Evolutionary conservation across 2,329 filamentous ascomycete species (phyloP).

Genomic region (Trichophyton schoenleinii): DNA sequence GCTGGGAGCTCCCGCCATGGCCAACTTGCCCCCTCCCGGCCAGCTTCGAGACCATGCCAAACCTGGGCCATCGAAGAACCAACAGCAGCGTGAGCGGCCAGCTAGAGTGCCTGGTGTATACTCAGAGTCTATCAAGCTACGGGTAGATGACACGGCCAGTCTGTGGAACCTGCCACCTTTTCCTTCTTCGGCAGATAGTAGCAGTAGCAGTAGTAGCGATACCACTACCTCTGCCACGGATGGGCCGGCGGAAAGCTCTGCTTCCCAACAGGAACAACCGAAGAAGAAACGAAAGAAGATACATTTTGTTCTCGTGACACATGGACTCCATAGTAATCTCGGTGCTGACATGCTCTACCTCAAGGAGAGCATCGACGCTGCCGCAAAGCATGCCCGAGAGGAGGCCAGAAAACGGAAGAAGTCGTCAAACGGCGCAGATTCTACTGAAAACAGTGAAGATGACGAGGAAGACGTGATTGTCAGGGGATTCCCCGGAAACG

Average conservation of each 20-base stretch:
- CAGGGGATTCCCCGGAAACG: slow-evolving; percentile 78
- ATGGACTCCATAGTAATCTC: slow-evolving; percentile 90
- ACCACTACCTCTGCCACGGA: slow-evolving; percentile 27
- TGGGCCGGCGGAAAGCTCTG: slow-evolving; percentile 8
- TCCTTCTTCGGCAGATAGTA: slow-evolving; percentile 37
- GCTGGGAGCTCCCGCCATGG: slow-evolving; percentile 47
- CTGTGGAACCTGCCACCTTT: slow-evolving; percentile 88
- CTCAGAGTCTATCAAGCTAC: slow-evolving; percentile 64
- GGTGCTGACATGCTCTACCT: slow-evolving; percentile 93
- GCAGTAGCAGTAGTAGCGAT: not conserved
- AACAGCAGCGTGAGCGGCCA: not conserved
- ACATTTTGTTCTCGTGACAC: slow-evolving; percentile 83
- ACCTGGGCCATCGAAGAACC: slow-evolving; percentile 28
- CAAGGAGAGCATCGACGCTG: slow-evolving; percentile 90
- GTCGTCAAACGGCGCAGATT: slow-evolving; percentile 15
- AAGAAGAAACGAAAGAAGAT: slow-evolving; percentile 54
- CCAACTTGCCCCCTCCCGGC: slow-evolving; percentile 48
- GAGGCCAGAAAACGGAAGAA: slow-evolving; percentile 49
- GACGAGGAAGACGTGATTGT: slow-evolving; percentile 64
- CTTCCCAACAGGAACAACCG: slow-evolving; percentile 17
- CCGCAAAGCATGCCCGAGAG: slow-evolving; percentile 59
- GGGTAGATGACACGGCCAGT: slow-evolving; percentile 74
- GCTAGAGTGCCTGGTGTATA: slow-evolving; percentile 61
- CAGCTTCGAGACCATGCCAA: slow-evolving; percentile 66
- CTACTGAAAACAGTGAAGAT: slow-evolving; percentile 20